These are phyloP conservation scores for Lentinula aciculospora DNA, from an alignment of 768 basidiomycete genomes.

Conservation along the genomic window DNA sequence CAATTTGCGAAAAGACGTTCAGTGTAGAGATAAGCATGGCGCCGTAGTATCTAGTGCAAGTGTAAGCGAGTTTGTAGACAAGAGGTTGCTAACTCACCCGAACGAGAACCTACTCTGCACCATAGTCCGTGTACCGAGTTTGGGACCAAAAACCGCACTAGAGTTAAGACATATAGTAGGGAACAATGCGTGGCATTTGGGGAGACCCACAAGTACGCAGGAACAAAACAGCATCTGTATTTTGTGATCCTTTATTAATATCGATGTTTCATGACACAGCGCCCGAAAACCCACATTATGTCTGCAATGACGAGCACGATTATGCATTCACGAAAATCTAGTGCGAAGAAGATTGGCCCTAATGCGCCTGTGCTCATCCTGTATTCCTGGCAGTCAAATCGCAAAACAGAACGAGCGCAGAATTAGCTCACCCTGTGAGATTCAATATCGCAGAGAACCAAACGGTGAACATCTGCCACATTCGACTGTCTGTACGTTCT, in stretches of 20 bases:
- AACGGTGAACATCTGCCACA: conserved; percentile 63
- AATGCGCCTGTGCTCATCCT: conserved; percentile 55
- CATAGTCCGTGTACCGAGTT: conserved; percentile 78
- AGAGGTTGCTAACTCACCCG: conserved; percentile 31
- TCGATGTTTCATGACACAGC: background rate
- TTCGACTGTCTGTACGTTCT: conserved; percentile 49
- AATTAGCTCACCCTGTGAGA: conserved; percentile 41
- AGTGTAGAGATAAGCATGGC: conserved; percentile 44
- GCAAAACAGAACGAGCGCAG: background rate
- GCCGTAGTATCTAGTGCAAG: conserved; percentile 51
- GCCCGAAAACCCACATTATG: conserved; percentile 8
- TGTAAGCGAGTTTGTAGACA: background rate
- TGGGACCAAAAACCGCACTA: conserved; percentile 69
- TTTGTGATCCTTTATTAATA: background rate
- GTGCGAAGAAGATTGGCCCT: conserved; percentile 51
- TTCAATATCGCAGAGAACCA: conserved; percentile 73
- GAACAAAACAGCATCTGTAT: conserved; percentile 31
- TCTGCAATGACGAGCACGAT: conserved; percentile 32
- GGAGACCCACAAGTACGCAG: conserved; percentile 53
- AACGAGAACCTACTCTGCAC: conserved; percentile 57
- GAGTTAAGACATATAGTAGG: background rate
- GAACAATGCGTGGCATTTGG: background rate
- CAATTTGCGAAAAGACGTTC: conserved; percentile 56
- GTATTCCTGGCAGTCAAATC: background rate
- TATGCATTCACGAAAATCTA: conserved; percentile 47